Evolutionary conservation across 129 eudicot genomes (phyloP).

Genomic region (Lactuca sativa): DNA sequence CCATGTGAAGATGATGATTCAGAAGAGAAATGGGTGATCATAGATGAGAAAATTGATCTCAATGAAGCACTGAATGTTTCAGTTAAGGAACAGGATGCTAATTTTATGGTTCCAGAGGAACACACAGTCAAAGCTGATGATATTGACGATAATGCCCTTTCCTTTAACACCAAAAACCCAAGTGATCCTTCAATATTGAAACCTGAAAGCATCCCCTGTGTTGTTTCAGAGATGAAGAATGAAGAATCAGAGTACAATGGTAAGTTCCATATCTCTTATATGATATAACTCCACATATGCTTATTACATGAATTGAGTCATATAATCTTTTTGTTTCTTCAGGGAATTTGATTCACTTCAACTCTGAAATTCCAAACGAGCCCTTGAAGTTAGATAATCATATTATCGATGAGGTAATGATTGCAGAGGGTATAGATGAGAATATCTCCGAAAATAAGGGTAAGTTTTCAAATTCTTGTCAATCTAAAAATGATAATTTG

Average conservation of each 20-base stretch:
- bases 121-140: slow-evolving; percentile 6
- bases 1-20: not conserved
- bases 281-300: not conserved
- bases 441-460: slow-evolving; percentile 4
- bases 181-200: not conserved
- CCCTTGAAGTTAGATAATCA: not conserved
- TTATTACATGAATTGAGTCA: slow-evolving; percentile 9
- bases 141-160: slow-evolving; percentile 11
- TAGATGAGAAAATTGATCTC: not conserved
- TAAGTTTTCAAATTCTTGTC: not conserved
- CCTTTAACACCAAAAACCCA: not conserved
- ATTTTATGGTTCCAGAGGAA: slow-evolving; percentile 18
- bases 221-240: slow-evolving; percentile 1
- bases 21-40: not conserved
- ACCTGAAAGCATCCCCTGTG: not conserved
- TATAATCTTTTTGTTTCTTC: not conserved
- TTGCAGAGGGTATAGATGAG: not conserved
- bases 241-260: slow-evolving; percentile 14
- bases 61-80: slow-evolving; percentile 1
- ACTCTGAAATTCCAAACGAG: slow-evolving; percentile 1
- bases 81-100: not conserved
- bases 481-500: not conserved
- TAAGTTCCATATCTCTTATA: not conserved
- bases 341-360: not conserved
- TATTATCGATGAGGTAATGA: not conserved